Evolutionary conservation across 495 filamentous ascomycete species (phyloP), one percentile per base, ranked within the genome.

Genomic region (Apodospora peruviana): DNA sequence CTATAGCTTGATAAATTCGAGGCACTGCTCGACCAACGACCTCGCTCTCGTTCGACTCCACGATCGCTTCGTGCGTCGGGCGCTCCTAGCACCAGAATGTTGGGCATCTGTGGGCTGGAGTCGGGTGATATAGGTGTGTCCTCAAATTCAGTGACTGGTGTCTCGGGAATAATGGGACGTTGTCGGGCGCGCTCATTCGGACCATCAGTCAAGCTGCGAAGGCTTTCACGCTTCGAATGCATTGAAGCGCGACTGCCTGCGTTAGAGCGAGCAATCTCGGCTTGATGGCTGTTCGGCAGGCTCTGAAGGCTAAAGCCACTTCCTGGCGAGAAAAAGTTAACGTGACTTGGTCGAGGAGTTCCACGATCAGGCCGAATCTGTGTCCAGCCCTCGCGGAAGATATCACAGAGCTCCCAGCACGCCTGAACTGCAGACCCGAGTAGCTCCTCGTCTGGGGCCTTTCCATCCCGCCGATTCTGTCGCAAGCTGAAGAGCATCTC

Each of bases 401-500:
- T 82, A 69, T 96, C 90, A 63, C 88, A 94, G 21, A 96, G 80
- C 55, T 95, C 90, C 90, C 90, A 96, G 66, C 90, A 96, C 5
- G 90, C 86, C 59, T 95, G 90, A 2, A 96, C 85, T 0, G 90
- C 88, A 2, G 87, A 91, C 14, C 87, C 84, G 5, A 95, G 75
- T 5, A 95, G 72, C 56, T 93, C 89, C 60, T 91, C 87, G 57
- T 94, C 88, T 0, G 87, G 71, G 0, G 69, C 63, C 57, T 83
- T 89, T 34, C 81, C 81, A 54, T 91, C 86, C 25, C 81, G 71
- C 51, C 79, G 85, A 64, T 82, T 91, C 57, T 96, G 90, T 3
- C 90, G 86, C 17, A 96, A 76, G 63, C 86, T 94, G 66, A 95
- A 95, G 1, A 96, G 77, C 88, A 95, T 95, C 62, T 96, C 90